Conservation (phyloP, 1,284 basidiomycete species). For the Ustilago esculenta region DNA sequence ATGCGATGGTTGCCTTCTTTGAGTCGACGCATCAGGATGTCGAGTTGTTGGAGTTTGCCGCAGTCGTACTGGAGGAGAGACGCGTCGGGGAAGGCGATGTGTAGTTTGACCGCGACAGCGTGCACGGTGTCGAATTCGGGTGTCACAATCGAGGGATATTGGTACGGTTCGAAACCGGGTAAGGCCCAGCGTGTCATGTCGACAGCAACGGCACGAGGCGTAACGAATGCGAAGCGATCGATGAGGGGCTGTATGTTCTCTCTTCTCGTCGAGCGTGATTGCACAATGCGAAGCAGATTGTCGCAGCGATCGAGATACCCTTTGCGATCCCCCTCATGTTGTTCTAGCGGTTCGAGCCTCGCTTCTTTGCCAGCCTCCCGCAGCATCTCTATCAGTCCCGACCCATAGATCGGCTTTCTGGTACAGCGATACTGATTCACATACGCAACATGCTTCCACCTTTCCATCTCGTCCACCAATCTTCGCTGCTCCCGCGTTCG, state of each 20-base stretch:
- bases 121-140: slow-evolving; percentile 73
- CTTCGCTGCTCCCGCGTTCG: slow-evolving; percentile 73
- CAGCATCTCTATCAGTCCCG: slow-evolving; percentile 38
- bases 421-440: slow-evolving; percentile 81
- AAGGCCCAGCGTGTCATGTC: slow-evolving; percentile 78
- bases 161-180: slow-evolving; percentile 67
- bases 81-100: slow-evolving; percentile 92
- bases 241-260: slow-evolving; percentile 73
- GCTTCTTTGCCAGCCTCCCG: slow-evolving; percentile 15
- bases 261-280: slow-evolving; percentile 75
- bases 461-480: slow-evolving; percentile 72
- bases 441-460: slow-evolving; percentile 78
- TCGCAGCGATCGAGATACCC: slow-evolving; percentile 74
- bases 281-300: slow-evolving; percentile 65
- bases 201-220: slow-evolving; percentile 80
- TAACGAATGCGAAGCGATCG: slow-evolving; percentile 83
- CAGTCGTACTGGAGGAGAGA: slow-evolving; percentile 94
- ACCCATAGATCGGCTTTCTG: slow-evolving; percentile 74
- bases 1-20: slow-evolving; percentile 88
- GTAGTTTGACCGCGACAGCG: slow-evolving; percentile 79
- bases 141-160: slow-evolving; percentile 25
- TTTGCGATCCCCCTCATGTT: slow-evolving; percentile 66
- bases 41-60: slow-evolving; percentile 89
- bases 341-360: slow-evolving; percentile 27
- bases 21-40: slow-evolving; percentile 80